Conservation (phyloP, 768 basidiomycete genomes). For the Lentinula sp. region DNA sequence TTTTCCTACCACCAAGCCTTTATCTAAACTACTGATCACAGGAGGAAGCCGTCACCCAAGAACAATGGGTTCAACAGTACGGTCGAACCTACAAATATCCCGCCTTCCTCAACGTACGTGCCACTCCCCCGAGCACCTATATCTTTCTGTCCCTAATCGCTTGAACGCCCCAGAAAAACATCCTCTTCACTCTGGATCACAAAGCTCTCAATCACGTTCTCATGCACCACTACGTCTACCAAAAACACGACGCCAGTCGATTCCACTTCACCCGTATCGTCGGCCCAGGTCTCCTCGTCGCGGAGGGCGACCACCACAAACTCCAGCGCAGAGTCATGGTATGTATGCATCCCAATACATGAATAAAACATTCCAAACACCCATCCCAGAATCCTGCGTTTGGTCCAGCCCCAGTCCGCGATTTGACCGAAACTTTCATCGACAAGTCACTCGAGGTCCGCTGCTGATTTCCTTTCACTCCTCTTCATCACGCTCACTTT, state of each 20-base stretch:
- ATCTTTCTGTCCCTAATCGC: neutral
- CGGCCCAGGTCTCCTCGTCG: constrained; percentile 42
- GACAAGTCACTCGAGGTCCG: constrained; percentile 46
- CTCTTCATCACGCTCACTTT: neutral
- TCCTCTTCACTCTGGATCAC: constrained; percentile 53
- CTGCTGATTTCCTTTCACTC: neutral
- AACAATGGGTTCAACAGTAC: constrained; percentile 29
- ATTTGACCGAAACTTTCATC: constrained; percentile 50
- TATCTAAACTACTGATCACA: neutral
- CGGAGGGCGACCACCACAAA: constrained; percentile 41
- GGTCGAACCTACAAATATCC: constrained; percentile 26
- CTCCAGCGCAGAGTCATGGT: constrained; percentile 45
- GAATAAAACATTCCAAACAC: neutral
- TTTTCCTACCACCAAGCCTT: too few species aligned
- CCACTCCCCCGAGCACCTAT: neutral
- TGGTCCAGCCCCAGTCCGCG: constrained; percentile 51
- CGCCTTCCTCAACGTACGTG: constrained; percentile 25
- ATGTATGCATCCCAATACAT: neutral
- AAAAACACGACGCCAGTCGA: constrained; percentile 41
- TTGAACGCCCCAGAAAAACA: constrained; percentile 16
- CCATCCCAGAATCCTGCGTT: constrained; percentile 57
- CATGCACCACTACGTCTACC: constrained; percentile 45
- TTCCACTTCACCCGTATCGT: constrained; percentile 34
- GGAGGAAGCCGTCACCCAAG: constrained; percentile 17
- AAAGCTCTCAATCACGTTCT: constrained; percentile 63